Percentiles rank a stretch among this genome's conserved stretches.
phyloP scores from a whole-genome alignment of 2,329 filamentous ascomycete species.

The Coleophoma cylindrospora region DNA sequence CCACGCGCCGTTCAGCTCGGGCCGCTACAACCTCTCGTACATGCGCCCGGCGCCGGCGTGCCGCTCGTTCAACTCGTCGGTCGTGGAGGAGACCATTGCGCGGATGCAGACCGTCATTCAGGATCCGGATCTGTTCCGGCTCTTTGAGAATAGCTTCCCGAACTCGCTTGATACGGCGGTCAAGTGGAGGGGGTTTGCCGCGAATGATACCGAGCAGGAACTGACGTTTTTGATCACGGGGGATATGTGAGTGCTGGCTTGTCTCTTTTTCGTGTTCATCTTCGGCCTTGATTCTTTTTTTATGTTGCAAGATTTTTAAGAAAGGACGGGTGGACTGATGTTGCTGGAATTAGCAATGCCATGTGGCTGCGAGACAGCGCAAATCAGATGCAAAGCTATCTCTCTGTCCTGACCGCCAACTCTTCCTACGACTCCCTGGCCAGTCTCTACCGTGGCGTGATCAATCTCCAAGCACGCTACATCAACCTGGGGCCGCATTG shows the following conservation, averaged over 20 bases:
- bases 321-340: conserved; percentile 39
- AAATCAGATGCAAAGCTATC: conserved; percentile 68
- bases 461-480: conserved; percentile 68
- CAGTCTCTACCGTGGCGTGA: conserved; percentile 63
- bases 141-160: conserved; percentile 70
- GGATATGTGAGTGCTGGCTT: conserved; percentile 32
- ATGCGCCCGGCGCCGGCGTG: conserved; percentile 74
- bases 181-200: conserved; percentile 58
- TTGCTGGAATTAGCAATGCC: conserved; percentile 75
- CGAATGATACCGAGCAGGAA: conserved; percentile 55
- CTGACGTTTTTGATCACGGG: conserved; percentile 55
- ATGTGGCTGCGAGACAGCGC: conserved; percentile 87
- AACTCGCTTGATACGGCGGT: conserved; percentile 74
- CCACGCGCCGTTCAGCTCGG: conserved; percentile 71
- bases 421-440: conserved; percentile 53
- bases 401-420: conserved; percentile 52
- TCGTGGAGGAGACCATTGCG: conserved; percentile 71
- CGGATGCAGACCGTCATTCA: conserved; percentile 64
- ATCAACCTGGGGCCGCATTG: conserved; percentile 71
- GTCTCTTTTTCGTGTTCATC: too few relatives aligned
- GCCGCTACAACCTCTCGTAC: conserved; percentile 70
- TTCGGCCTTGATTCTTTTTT: not conserved
- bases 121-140: conserved; percentile 69
- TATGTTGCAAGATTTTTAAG: conserved; percentile 42
- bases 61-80: conserved; percentile 72